Conservation (phyloP, 208 protist species). For the Acanthamoeba polyphaga region DNA sequence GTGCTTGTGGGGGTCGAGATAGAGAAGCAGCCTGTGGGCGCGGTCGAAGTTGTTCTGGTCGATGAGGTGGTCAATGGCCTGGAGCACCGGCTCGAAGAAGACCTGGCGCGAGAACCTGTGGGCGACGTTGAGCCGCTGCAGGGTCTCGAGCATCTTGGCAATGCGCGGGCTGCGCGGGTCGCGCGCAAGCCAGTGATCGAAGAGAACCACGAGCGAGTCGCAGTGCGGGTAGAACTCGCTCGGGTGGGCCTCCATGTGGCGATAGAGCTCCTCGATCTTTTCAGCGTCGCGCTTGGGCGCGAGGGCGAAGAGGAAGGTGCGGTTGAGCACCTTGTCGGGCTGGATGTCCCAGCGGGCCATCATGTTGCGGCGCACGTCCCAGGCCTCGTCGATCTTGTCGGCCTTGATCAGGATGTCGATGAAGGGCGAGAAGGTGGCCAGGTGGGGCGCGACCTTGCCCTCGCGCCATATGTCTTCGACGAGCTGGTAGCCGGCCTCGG, state of each 20-base stretch:
- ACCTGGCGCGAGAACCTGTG: not conserved
- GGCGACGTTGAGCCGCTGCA: not conserved
- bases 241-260: not conserved
- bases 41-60: not conserved
- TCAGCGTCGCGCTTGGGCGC: not conserved
- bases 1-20: not conserved
- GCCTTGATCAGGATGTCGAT: not conserved
- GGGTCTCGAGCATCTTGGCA: not conserved
- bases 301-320: not conserved
- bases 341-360: not conserved
- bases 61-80: not conserved
- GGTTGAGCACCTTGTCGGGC: constrained; percentile 45
- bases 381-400: constrained; percentile 20
- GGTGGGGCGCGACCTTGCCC: not conserved
- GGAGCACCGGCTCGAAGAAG: not conserved
- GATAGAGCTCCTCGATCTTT: not conserved
- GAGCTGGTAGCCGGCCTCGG: not conserved
- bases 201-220: not conserved
- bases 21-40: not conserved
- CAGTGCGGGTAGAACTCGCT: not conserved
- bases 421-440: constrained; percentile 3
- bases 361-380: constrained; percentile 9
- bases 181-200: not conserved
- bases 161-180: not conserved
- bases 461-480: not conserved